Percentiles rank a stretch among this genome's conserved stretches.
phyloP scores from a whole-genome alignment of 495 filamentous ascomycete species.

The Trichoderma erinaceum region DNA sequence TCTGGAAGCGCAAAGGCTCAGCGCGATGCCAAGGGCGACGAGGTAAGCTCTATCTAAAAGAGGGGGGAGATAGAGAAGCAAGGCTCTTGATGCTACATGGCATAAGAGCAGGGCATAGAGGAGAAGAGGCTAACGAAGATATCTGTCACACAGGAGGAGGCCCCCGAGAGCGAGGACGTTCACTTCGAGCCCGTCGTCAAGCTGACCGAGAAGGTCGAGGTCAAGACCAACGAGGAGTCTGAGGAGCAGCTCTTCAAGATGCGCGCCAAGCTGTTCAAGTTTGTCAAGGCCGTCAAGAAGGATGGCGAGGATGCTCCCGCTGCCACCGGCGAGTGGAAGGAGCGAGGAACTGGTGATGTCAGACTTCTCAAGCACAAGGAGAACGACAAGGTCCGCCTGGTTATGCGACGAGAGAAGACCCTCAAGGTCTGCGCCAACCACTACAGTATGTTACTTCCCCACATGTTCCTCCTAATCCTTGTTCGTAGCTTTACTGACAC shows the following conservation, averaged over 20 bases:
- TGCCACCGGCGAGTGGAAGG: slow-evolving; percentile 93
- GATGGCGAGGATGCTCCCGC: slow-evolving; percentile 7
- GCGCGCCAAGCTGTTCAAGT: slow-evolving; percentile 99
- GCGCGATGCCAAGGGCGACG: slow-evolving; percentile 55
- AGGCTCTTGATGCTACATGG: too few species aligned
- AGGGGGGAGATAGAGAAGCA: too few species aligned
- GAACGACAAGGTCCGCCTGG: slow-evolving; percentile 93
- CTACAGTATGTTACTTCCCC: slow-evolving; percentile 66
- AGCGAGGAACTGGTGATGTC: slow-evolving; percentile 95
- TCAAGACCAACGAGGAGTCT: slow-evolving; percentile 96
- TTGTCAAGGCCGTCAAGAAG: slow-evolving; percentile 50
- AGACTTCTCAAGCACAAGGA: slow-evolving; percentile 96
- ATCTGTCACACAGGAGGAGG: slow-evolving; percentile 50
- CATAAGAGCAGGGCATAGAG: background rate
- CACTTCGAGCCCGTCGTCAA: slow-evolving; percentile 95
- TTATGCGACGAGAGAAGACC: slow-evolving; percentile 99
- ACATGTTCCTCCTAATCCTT: background rate
- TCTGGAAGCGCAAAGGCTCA: slow-evolving; percentile 82
- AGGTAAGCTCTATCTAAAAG: slow-evolving; percentile 25
- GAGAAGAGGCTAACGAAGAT: background rate
- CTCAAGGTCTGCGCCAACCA: slow-evolving; percentile 99
- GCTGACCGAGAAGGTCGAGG: slow-evolving; percentile 91
- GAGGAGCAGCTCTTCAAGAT: slow-evolving; percentile 99
- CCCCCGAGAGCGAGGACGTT: slow-evolving; percentile 79
- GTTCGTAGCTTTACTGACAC: background rate